Conservation (phyloP, 2,329 filamentous ascomycete genomes). For the Aspergillus latus region DNA sequence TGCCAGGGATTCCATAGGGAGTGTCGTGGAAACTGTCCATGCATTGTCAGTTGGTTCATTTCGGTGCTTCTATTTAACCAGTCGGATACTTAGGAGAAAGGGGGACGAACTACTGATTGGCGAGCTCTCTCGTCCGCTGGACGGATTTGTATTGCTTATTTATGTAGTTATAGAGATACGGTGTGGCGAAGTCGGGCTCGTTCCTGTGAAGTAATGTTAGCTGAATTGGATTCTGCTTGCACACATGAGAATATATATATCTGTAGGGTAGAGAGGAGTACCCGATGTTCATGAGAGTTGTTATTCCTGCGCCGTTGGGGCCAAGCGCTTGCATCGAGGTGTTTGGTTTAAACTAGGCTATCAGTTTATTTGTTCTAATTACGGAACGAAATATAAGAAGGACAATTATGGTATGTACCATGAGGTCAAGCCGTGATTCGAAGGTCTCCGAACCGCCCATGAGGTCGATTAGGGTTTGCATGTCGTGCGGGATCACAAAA, state of each 20-base stretch:
- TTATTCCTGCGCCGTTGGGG: slow-evolving; percentile 34
- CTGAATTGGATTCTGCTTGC: background rate
- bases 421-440: slow-evolving; percentile 58
- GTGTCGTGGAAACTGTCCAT: slow-evolving; percentile 52
- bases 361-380: background rate
- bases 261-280: background rate
- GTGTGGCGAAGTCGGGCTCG: slow-evolving; percentile 65
- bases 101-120: slow-evolving; percentile 49
- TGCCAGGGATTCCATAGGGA: slow-evolving; percentile 63
- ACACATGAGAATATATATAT: background rate
- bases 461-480: slow-evolving; percentile 54
- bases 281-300: slow-evolving; percentile 59
- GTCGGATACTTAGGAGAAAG: background rate
- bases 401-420: slow-evolving; percentile 31
- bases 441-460: slow-evolving; percentile 58
- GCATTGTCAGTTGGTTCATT: background rate
- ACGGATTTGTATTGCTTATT: slow-evolving; percentile 64
- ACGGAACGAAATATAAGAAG: background rate
- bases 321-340: slow-evolving; percentile 31
- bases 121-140: slow-evolving; percentile 58
- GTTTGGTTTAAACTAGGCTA: slow-evolving; percentile 44
- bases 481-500: slow-evolving; percentile 67
- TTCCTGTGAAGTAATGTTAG: slow-evolving; percentile 48
- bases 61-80: background rate
- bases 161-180: slow-evolving; percentile 69